These are phyloP conservation scores for Phellinidium pouzarii DNA, from an alignment of 1,284 basidiomycete species.

Conservation along the genomic window DNA sequence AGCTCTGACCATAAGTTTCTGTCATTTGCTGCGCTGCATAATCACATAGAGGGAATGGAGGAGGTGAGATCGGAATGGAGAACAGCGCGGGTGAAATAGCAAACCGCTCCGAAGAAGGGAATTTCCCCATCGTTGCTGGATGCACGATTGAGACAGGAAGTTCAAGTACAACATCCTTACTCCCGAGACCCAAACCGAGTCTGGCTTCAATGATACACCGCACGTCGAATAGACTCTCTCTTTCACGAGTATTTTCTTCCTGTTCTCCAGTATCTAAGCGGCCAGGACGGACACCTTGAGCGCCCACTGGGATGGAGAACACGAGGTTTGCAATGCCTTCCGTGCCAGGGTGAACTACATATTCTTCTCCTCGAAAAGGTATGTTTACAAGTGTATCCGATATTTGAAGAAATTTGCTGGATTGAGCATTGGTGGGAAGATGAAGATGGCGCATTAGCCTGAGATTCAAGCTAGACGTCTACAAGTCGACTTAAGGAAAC, in stretches of 20 bases:
- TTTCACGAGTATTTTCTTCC: conserved; percentile 30
- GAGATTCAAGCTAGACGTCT: conserved; percentile 63
- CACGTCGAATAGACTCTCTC: conserved; percentile 60
- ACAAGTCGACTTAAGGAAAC: neutral
- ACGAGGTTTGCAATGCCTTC: conserved; percentile 73
- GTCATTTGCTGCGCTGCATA: conserved; percentile 9
- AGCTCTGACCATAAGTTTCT: conserved; percentile 8
- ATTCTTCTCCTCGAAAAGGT: conserved; percentile 63
- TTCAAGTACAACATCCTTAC: conserved; percentile 60
- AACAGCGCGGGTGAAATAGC: conserved; percentile 22
- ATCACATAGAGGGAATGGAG: conserved; percentile 17
- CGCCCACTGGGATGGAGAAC: conserved; percentile 60
- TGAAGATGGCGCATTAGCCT: conserved; percentile 53
- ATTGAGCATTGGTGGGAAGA: conserved; percentile 40
- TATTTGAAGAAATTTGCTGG: conserved; percentile 40
- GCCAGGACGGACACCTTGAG: conserved; percentile 57
- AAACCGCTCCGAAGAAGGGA: conserved; percentile 26
- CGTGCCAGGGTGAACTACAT: conserved; percentile 58
- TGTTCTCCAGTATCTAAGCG: conserved; percentile 34
- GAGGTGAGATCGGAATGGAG: conserved; percentile 20
- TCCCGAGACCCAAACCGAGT: conserved; percentile 57
- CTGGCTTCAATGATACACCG: conserved; percentile 47
- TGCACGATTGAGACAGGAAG: conserved; percentile 62
- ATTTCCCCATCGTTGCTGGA: conserved; percentile 39
- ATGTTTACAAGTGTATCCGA: conserved; percentile 63